Base-by-base conservation (phyloP, 2,329 filamentous ascomycete species). In the Diplodia intermedia region DNA sequence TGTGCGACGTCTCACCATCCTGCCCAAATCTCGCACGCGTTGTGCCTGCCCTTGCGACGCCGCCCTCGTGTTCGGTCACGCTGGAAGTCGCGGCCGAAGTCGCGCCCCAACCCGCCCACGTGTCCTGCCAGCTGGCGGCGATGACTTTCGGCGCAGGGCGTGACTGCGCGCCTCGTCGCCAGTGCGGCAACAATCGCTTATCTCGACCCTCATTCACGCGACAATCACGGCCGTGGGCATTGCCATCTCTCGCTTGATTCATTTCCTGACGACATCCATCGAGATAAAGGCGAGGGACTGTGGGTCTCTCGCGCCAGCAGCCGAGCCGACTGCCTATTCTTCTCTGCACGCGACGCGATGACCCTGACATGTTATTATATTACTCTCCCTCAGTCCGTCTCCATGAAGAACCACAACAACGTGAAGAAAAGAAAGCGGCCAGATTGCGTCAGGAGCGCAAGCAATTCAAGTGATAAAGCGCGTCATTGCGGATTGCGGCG, bases 1-100 rank as follows among this genome's bases (percentile, higher is more conserved):
- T 38, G 38, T 47, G 60, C 60, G 60, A 63, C 60, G 60, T 63
- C 60, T 63, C 60, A 63, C 60, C 60, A 63, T 63, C 60, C 60
- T 23, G 36, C 11, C 26, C 29, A 47, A 38, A 63, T 63, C 60
- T 63, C 60, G 14, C 36, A 29, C 36, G 23, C 36, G 55, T 33
- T 33, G 52, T 15, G 54, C 31, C 54, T 26, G 38, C 57, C 40
- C 15, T 4, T 20, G 53, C 5, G 2, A 29, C 29, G 53, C 31
- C 53, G 12, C 7, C 31, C 15, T 2, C 31, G 18, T 20, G 18
- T n/a, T 20, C 26, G 26, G 26, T 26, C 26, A 26, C 26, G 43
- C 43, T 18, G 15, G 23, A 4, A 9, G 52, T 14, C 14, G 7
- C 52, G 15, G 8, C 23, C 36, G 31, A 23, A 26, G 26, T 26